Percentiles rank a stretch among this genome's conserved stretches.
phyloP scores from a whole-genome alignment of 2,329 filamentous ascomycete species.

The Colletotrichum horii region DNA sequence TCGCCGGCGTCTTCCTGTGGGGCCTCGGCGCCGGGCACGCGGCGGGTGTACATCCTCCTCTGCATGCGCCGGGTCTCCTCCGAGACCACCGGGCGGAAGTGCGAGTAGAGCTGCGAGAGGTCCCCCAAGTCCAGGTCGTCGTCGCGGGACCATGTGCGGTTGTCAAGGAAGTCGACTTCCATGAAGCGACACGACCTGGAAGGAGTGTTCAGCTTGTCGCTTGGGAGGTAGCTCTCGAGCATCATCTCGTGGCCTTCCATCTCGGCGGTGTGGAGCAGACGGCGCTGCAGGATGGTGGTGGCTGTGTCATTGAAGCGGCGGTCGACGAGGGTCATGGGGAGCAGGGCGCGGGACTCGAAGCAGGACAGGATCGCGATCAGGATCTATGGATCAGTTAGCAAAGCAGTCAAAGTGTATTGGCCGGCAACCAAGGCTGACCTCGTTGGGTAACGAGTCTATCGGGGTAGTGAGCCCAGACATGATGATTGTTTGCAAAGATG shows the following conservation, averaged over 20 bases:
- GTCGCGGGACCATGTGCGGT: constrained; percentile 31
- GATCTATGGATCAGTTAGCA: constrained; percentile 41
- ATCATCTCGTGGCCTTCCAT: constrained; percentile 70
- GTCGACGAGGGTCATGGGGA: constrained; percentile 63
- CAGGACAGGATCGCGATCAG: constrained; percentile 53
- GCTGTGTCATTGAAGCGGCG: constrained; percentile 69
- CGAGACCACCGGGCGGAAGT: constrained; percentile 69
- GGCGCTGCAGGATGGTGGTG: constrained; percentile 67
- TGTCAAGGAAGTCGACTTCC: constrained; percentile 65
- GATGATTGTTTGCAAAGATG: constrained; percentile 7
- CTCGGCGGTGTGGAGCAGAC: constrained; percentile 63
- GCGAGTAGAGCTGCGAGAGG: constrained; percentile 69
- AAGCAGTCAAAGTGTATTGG: background rate
- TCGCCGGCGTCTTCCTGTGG: constrained; percentile 34
- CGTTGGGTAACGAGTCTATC: constrained; percentile 38
- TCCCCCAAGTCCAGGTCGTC: constrained; percentile 30
- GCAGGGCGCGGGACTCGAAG: constrained; percentile 55
- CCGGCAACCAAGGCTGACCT: constrained; percentile 25
- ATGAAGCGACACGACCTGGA: constrained; percentile 71
- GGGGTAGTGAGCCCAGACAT: constrained; percentile 10
- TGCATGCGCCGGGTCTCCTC: constrained; percentile 52
- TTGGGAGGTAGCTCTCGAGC: constrained; percentile 80
- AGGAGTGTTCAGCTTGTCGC: constrained; percentile 70
- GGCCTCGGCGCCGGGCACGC: constrained; percentile 26
- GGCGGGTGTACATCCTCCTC: constrained; percentile 28